phyloP scores from a whole-genome alignment of 176 grass and related monocot species.

The Melocanna baccifera region DNA sequence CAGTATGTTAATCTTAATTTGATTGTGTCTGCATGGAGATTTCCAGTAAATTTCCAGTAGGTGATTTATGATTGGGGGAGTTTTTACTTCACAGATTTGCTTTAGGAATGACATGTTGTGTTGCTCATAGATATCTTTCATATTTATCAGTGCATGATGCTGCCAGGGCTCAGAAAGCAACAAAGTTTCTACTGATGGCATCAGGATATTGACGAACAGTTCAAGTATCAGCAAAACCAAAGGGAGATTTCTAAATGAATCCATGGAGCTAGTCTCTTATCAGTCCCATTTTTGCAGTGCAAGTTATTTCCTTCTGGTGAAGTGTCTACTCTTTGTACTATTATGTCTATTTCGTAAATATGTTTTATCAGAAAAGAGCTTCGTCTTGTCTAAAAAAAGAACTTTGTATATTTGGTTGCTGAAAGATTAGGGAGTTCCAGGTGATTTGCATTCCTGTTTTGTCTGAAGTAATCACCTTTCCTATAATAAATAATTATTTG shows the following conservation, averaged over 20 bases:
- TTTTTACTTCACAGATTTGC: neutral
- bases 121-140: slow-evolving; percentile 13
- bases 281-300: neutral
- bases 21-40: neutral
- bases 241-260: slow-evolving; percentile 5
- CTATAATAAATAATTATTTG: neutral
- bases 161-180: slow-evolving; percentile 16
- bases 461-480: neutral
- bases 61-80: slow-evolving; percentile 12
- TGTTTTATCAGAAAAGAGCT: neutral
- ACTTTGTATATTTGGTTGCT: neutral
- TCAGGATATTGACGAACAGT: neutral
- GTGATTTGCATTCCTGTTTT: neutral
- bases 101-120: slow-evolving; percentile 4
- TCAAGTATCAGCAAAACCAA: neutral
- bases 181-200: neutral
- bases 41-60: neutral
- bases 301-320: neutral
- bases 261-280: neutral
- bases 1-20: slow-evolving; percentile 33
- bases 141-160: slow-evolving; percentile 10
- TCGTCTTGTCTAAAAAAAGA: neutral
- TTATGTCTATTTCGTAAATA: neutral
- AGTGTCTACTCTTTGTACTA: neutral
- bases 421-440: neutral